Evolutionary conservation across 371 early-diverging fungal genomes (phyloP).

Genomic region (Chytridiales sp.): DNA sequence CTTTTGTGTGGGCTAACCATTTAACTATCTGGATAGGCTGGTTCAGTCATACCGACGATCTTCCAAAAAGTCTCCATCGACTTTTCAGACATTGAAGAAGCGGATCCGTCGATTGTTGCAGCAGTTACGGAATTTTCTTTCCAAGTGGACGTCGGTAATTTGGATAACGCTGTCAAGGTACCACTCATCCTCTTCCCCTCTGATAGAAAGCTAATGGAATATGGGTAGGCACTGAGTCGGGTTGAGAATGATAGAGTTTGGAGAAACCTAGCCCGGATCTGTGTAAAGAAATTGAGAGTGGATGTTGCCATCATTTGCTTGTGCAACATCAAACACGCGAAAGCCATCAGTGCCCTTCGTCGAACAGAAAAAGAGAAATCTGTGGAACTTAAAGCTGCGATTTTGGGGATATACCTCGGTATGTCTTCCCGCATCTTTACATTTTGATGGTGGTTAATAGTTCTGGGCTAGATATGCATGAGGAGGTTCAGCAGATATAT

Average conservation of each 20-base stretch:
- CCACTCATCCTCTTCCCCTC: background rate
- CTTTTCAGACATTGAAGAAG: slow-evolving; percentile 38
- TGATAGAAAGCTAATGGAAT: background rate
- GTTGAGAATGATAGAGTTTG: slow-evolving; percentile 46
- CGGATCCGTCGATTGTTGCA: slow-evolving; percentile 26
- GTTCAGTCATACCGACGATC: background rate
- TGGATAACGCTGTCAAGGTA: slow-evolving; percentile 52
- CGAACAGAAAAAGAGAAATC: slow-evolving; percentile 16
- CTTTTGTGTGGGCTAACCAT: background rate
- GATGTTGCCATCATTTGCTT: slow-evolving; percentile 46
- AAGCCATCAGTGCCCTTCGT: slow-evolving; percentile 33
- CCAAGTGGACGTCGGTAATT: slow-evolving; percentile 45
- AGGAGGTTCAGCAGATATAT: slow-evolving; percentile 37
- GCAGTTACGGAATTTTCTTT: slow-evolving; percentile 49
- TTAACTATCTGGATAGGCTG: background rate
- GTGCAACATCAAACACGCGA: slow-evolving; percentile 46
- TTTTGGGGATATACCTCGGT: slow-evolving; percentile 44
- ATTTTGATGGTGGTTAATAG: background rate
- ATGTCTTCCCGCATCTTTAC: background rate
- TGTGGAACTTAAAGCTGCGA: slow-evolving; percentile 22
- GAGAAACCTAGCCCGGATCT: slow-evolving; percentile 50
- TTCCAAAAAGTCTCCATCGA: slow-evolving; percentile 24
- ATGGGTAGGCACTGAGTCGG: slow-evolving; percentile 37
- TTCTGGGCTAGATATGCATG: slow-evolving; percentile 31
- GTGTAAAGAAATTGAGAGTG: slow-evolving; percentile 41